Evolutionary conservation across 768 basidiomycete species (phyloP), one percentile per base, ranked within the genome.

Genomic region (Boletus sp.): DNA sequence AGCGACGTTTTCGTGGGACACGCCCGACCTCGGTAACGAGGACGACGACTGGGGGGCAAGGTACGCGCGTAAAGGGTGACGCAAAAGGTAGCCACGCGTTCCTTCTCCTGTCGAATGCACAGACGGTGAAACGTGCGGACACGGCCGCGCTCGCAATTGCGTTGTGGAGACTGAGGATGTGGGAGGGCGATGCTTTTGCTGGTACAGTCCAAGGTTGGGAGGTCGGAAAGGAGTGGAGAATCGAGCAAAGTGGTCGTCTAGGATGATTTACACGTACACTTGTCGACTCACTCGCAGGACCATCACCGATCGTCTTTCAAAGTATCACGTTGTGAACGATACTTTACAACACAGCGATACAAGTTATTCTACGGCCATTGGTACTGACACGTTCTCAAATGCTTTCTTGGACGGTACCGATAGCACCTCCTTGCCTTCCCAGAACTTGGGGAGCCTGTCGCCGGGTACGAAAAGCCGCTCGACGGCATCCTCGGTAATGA

Each of bases 381-480:
- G 76, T 37, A 70, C 73, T 8, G 65, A 68, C 45, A 51, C 57
- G 30, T 60, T 65, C 17, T 62, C 72, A 17, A 64, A 52, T 3
- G 29, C 55, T 36, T 53, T 66, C 56, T 60, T 67, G 17, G 32
- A 45, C 10, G 73, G 68, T 44, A 67, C 67, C 6, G 80, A 77
- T 2, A 91, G 72, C 5, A 93, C 84, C 59, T 92, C 90, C 50
- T 78, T 83, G 46, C 92, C 92, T 69, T 92, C 86, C 92, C 92
- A 94, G 78, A 94, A 94, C 66, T 76, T 85, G 42, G 94, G 94
- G 47, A 98, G 81, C 65, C 93, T 78, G 71, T 96, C 81, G 2
- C 95, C 96, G 10, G 95, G 92, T 2, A 98, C 82, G 69, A 99
- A 99, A 61, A 94, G 68, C 58, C 96, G 79, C 77, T 98, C 94